These are phyloP conservation scores for Caulochytrium protostelioides DNA, from an alignment of 371 early-diverging fungal genomes.

Conservation along the genomic window DNA sequence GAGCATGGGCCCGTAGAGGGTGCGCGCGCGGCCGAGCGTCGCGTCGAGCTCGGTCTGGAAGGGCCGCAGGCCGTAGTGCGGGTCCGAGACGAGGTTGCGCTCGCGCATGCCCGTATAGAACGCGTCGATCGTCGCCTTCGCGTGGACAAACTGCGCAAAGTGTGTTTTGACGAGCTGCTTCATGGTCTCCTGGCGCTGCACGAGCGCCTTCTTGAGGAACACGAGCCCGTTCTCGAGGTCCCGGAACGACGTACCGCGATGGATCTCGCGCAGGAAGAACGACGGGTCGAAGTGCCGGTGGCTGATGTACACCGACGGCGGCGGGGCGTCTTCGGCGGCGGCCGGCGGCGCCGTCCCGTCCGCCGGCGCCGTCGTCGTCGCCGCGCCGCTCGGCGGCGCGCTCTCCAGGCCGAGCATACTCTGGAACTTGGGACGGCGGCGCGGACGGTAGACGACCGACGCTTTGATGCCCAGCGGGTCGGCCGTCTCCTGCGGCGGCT, in stretches of 20 bases:
- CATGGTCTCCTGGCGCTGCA: conserved; percentile 60
- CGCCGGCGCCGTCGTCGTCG: too few species aligned
- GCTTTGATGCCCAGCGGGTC: too few species aligned
- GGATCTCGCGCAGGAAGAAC: conserved; percentile 57
- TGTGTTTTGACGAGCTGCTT: conserved; percentile 74
- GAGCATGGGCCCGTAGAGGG: conserved; percentile 70
- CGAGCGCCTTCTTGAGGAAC: conserved; percentile 42
- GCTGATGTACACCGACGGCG: too few species aligned
- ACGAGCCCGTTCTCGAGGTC: conserved; percentile 56
- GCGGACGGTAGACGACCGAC: too few species aligned
- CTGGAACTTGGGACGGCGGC: too few species aligned
- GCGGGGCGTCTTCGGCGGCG: too few species aligned
- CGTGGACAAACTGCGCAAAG: conserved; percentile 87
- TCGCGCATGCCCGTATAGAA: conserved; percentile 75
- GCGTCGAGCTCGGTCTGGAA: conserved; percentile 34
- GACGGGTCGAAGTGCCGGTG: conserved; percentile 57
- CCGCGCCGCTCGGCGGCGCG: too few species aligned
- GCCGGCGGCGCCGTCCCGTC: too few species aligned
- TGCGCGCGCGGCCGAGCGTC: conserved; percentile 9
- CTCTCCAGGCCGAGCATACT: too few species aligned
- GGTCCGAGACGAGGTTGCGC: conserved; percentile 48
- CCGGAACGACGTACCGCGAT: conserved; percentile 53
- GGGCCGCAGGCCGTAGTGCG: conserved; percentile 57
- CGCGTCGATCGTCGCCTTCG: conserved; percentile 80
- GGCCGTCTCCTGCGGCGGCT: too few species aligned